phyloP scores from a whole-genome alignment of 257 asterid genomes.

The Cordia subcordata region DNA sequence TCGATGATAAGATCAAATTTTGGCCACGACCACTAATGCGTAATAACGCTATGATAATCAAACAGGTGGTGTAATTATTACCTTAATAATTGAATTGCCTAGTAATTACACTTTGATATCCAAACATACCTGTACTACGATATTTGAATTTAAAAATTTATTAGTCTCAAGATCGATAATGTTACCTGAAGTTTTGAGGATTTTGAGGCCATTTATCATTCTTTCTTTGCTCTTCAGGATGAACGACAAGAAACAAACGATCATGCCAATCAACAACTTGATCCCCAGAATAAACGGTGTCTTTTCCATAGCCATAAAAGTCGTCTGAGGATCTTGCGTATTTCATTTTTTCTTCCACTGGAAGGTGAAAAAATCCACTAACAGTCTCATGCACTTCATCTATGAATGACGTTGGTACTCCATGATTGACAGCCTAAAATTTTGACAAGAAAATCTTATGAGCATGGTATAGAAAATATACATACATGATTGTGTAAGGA shows the following conservation, averaged over 20 bases:
- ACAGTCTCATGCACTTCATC: slow-evolving; percentile 20
- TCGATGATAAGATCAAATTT: too few species aligned
- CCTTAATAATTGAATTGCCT: too few species aligned
- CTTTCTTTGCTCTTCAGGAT: slow-evolving; percentile 19
- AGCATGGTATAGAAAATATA: too few species aligned
- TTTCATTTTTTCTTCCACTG: slow-evolving; percentile 34
- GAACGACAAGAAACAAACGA: slow-evolving; percentile 24
- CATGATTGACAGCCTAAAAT: slow-evolving; percentile 38
- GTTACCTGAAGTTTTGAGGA: slow-evolving; percentile 29
- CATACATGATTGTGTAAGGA: too few species aligned
- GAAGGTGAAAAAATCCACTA: slow-evolving; percentile 24
- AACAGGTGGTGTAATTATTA: too few species aligned
- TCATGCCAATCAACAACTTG: slow-evolving; percentile 36
- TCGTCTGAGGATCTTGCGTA: slow-evolving; percentile 18
- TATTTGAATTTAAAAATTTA: too few species aligned
- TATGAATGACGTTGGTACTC: slow-evolving; percentile 15
- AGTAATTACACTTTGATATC: too few species aligned
- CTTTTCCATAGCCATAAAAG: slow-evolving; percentile 35
- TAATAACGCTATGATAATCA: too few species aligned
- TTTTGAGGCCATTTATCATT: slow-evolving; percentile 32
- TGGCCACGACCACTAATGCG: too few species aligned
- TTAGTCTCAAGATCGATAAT: too few species aligned
- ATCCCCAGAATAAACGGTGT: slow-evolving; percentile 19
- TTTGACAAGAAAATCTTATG: too few species aligned
- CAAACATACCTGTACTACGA: too few species aligned